phyloP scores from a whole-genome alignment of 164 flowering plant species.

The Tinospora cordifolia region DNA sequence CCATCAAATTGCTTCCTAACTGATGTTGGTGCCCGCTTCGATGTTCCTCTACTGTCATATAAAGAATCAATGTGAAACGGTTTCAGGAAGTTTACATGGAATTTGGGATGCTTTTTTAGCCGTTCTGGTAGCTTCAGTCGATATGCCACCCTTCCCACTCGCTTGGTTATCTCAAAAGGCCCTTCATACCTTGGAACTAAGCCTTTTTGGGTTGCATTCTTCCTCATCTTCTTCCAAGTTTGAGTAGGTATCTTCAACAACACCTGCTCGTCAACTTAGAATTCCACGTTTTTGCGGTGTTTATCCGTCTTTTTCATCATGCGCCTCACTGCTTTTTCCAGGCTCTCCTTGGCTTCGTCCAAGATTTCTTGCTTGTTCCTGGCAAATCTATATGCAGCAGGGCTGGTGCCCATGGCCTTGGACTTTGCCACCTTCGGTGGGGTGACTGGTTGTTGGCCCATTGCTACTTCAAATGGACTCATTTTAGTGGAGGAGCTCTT shows the following conservation, averaged over 20 bases:
- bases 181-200: too few relatives aligned
- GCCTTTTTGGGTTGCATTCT: too few relatives aligned
- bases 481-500: too few relatives aligned
- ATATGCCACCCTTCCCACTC: not conserved
- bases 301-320: too few relatives aligned
- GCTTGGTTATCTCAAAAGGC: not conserved
- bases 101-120: not conserved
- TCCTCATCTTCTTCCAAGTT: too few relatives aligned
- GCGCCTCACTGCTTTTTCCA: too few relatives aligned
- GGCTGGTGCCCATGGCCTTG: not conserved
- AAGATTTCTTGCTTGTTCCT: not conserved
- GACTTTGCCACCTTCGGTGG: not conserved
- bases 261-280: too few relatives aligned
- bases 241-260: too few relatives aligned
- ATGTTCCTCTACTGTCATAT: not conserved
- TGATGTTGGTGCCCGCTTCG: not conserved
- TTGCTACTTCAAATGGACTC: conserved; percentile 13
- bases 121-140: not conserved
- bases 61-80: not conserved
- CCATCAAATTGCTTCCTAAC: too few relatives aligned
- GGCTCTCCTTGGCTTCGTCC: too few relatives aligned
- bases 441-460: not conserved
- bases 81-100: too few relatives aligned
- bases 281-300: too few relatives aligned
- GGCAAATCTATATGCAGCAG: not conserved